Evolutionary conservation across 2,329 filamentous ascomycete species (phyloP), one percentile per base, ranked within the genome.

Genomic region (Penicillium hordei): DNA sequence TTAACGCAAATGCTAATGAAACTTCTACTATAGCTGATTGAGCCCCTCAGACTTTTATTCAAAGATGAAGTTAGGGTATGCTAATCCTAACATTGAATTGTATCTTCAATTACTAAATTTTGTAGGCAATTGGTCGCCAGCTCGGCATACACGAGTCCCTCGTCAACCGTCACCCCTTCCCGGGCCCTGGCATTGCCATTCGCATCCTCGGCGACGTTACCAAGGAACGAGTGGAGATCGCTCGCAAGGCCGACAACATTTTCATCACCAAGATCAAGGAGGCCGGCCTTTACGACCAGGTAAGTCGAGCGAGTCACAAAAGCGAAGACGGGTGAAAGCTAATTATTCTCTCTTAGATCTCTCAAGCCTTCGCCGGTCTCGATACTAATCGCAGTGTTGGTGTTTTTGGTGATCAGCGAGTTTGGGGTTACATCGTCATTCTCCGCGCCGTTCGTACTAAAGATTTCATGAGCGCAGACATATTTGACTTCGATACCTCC

Each of bases 171-270:
- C 89, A 92, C 69, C 65, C 89, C 25, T 92, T 91, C 81, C 67
- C 68, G 17, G 89, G 89, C 40, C 88, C 87, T 13, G 86, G 87
- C 51, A 86, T 95, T 60, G 91, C 84, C 15, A 89, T 94, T 65
- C 83, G 90, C 52, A 88, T 96, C 59, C 79, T 96, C 1, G 93
- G 93, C 36, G 92, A 95, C 66, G 87, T 96, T 15, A 96, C 90
- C 1, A 82, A 81, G 2, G 89, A 93, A 71, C 85, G 89, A 42
- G 88, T 96, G 17, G 85, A 86, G 55, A 94, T 96, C 62, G 90
- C 86, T 54, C 72, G 77, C 39, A 63, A 75, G 58, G 76, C 77
- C 9, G 76, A 79, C 61, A 68, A 77, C 63, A 79, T 79, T 60
- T 80, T 78, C 68, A 79, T 80, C 64, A 68, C 67, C 38, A 76